These are phyloP conservation scores for Xylaria venustula DNA, from an alignment of 495 filamentous ascomycete species.

Conservation along the genomic window DNA sequence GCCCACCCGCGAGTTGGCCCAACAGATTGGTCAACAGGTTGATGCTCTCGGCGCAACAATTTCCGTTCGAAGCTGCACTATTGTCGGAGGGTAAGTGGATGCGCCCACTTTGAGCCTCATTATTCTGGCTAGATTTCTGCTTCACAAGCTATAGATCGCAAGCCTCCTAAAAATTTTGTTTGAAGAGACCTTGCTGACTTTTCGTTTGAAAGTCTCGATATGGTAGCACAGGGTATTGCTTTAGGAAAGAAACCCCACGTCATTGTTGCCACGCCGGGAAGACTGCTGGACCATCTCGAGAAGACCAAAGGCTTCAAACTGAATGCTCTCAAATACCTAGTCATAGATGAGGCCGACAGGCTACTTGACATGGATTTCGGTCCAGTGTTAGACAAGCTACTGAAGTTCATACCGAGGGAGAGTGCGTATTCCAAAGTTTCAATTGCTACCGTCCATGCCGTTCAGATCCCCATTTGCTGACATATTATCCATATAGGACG, in stretches of 20 bases:
- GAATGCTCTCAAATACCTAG: slow-evolving; percentile 74
- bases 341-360: slow-evolving; percentile 93
- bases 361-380: slow-evolving; percentile 94
- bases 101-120: not conserved
- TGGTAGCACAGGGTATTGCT: slow-evolving; percentile 84
- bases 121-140: not conserved
- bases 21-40: slow-evolving; percentile 82
- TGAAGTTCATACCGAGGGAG: slow-evolving; percentile 83
- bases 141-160: not conserved
- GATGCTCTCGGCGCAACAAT: slow-evolving; percentile 84
- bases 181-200: not conserved
- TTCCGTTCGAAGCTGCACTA: slow-evolving; percentile 69
- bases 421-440: slow-evolving; percentile 28
- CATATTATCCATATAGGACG: slow-evolving; percentile 20
- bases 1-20: slow-evolving; percentile 88
- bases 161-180: not conserved
- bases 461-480: too few species aligned
- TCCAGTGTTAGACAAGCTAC: slow-evolving; percentile 85
- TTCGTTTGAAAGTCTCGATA: slow-evolving; percentile 64
- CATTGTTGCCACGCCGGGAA: slow-evolving; percentile 83
- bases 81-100: slow-evolving; percentile 66
- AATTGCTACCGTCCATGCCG: too few species aligned
- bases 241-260: slow-evolving; percentile 91
- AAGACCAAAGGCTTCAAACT: slow-evolving; percentile 95
- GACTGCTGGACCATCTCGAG: slow-evolving; percentile 89